Evolutionary conservation across 2,329 filamentous ascomycete genomes (phyloP).

Genomic region (Talaromyces atroroseus): DNA sequence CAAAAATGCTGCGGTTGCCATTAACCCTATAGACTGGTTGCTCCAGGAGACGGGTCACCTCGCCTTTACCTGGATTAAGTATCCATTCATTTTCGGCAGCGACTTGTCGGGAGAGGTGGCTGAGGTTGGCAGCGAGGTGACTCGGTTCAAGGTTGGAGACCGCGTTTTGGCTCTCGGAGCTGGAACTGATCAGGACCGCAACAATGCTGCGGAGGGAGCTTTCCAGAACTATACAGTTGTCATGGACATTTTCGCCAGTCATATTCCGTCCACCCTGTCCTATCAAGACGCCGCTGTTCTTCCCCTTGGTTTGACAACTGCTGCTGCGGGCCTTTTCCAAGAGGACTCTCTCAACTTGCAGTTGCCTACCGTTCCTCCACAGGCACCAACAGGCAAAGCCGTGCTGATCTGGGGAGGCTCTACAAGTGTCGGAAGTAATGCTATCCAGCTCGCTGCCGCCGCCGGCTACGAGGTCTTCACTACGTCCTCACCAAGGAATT

Average conservation of each 20-base stretch:
- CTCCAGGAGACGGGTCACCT: constrained; percentile 21
- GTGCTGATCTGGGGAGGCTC: constrained; percentile 49
- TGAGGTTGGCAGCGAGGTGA: constrained; percentile 22
- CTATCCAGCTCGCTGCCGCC: constrained; percentile 37
- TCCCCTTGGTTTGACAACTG: constrained; percentile 24
- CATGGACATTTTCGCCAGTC: constrained; percentile 9
- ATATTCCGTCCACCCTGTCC: constrained; percentile 20
- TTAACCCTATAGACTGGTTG: constrained; percentile 28
- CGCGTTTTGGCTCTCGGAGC: constrained; percentile 20
- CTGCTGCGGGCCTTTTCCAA: constrained; percentile 21
- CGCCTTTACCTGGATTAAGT: constrained; percentile 15
- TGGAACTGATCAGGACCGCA: constrained; percentile 12
- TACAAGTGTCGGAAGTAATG: constrained; percentile 39
- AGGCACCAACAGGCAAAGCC: constrained; percentile 24
- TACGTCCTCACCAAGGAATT: constrained; percentile 36
- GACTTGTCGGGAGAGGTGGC: constrained; percentile 26
- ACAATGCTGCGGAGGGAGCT: constrained; percentile 16
- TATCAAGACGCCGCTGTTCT: constrained; percentile 23
- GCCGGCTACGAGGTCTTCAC: constrained; percentile 35
- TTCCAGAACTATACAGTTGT: constrained; percentile 25
- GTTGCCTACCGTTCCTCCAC: constrained; percentile 6
- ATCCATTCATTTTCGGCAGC: constrained; percentile 24
- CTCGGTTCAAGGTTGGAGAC: constrained; percentile 22
- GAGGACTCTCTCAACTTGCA: constrained; percentile 17
- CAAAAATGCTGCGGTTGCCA: constrained; percentile 19